Percentiles rank a stretch among this genome's conserved stretches.
These are phyloP conservation scores for Quillaja saponaria DNA, from an alignment of 306 rosid genomes.

Conservation along the genomic window DNA sequence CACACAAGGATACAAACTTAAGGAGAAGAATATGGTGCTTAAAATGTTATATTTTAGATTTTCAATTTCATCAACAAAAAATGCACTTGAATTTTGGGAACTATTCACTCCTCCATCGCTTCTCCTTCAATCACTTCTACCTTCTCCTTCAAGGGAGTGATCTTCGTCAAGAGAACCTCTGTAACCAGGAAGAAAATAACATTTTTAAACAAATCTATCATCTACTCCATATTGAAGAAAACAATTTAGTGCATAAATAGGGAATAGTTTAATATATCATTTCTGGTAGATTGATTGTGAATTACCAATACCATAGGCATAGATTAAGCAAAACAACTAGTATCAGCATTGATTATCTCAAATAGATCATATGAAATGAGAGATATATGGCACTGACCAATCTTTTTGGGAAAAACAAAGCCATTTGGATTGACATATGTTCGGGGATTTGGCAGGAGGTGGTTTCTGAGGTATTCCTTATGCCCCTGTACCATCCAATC, in stretches of 20 bases:
- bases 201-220: conserved; percentile 3
- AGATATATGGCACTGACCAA: conserved; percentile 49
- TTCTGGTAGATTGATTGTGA: neutral
- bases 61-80: too few relatives aligned
- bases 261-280: neutral
- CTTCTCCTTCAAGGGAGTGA: conserved; percentile 67
- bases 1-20: too few relatives aligned
- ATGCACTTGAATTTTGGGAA: too few relatives aligned
- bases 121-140: conserved; percentile 69
- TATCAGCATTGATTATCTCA: neutral
- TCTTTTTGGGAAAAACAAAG: conserved; percentile 69
- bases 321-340: neutral
- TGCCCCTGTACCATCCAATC: conserved; percentile 58
- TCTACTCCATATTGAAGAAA: neutral
- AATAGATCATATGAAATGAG: conserved; percentile 3
- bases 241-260: neutral
- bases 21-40: too few relatives aligned
- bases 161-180: conserved; percentile 87
- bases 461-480: conserved; percentile 86
- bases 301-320: too few relatives aligned
- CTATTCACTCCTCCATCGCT: conserved; percentile 84
- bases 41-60: too few relatives aligned
- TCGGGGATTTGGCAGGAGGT: conserved; percentile 81
- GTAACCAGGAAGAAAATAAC: conserved; percentile 33
- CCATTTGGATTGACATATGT: conserved; percentile 71